A percentile compares a stretch with the other conserved stretches of the same genome.
phyloP scores from a whole-genome alignment of 345 rosid species.

The Eutrema yunnanense region DNA sequence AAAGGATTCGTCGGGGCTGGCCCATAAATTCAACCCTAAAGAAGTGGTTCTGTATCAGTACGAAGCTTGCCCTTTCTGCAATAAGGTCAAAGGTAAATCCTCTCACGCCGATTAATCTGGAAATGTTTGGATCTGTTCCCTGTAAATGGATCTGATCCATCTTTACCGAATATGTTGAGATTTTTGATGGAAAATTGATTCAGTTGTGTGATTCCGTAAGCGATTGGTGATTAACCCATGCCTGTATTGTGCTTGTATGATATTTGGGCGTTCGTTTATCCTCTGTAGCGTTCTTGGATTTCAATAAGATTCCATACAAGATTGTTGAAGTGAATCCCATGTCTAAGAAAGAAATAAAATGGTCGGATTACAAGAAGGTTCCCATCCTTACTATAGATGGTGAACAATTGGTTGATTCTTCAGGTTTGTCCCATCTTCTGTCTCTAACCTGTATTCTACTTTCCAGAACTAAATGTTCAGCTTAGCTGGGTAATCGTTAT shows the following conservation, averaged over 20 bases:
- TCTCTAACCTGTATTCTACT: not conserved
- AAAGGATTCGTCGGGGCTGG: slow-evolving; percentile 42
- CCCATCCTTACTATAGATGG: slow-evolving; percentile 78
- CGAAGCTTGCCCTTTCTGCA: slow-evolving; percentile 96
- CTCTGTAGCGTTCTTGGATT: slow-evolving; percentile 82
- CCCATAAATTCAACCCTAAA: slow-evolving; percentile 44
- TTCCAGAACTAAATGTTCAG: not conserved
- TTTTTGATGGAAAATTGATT: not conserved
- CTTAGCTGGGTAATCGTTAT: not conserved
- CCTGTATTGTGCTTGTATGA: not conserved
- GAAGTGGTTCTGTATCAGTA: slow-evolving; percentile 90
- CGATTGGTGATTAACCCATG: not conserved
- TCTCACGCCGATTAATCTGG: not conserved
- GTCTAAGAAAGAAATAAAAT: slow-evolving; percentile 85
- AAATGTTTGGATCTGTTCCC: not conserved
- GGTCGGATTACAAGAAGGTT: slow-evolving; percentile 95
- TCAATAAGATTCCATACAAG: slow-evolving; percentile 73
- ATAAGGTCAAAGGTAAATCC: slow-evolving; percentile 74
- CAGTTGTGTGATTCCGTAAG: not conserved
- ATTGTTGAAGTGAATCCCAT: slow-evolving; percentile 92
- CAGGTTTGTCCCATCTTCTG: slow-evolving; percentile 42
- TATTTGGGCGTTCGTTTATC: not conserved
- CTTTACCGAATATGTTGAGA: not conserved
- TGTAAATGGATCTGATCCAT: not conserved
- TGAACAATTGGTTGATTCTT: slow-evolving; percentile 83